Evolutionary conservation across 2,329 filamentous ascomycete genomes (phyloP), one percentile per base, ranked within the genome.

Genomic region (Leptosphaerulina australis): DNA sequence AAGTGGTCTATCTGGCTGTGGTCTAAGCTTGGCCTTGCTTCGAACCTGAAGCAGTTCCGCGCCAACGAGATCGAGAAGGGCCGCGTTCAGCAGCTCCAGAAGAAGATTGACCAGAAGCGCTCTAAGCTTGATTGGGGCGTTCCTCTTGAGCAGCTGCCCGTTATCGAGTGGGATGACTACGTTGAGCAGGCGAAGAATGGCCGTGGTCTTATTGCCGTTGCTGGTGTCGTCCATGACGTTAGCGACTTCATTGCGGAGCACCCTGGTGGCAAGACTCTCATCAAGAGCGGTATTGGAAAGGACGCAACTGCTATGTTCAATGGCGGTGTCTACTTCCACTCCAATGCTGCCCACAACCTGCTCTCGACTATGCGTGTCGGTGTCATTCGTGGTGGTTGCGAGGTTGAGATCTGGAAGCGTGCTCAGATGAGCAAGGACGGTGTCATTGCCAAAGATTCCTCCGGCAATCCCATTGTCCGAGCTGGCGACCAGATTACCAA

Each of bases 401-500:
- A 75, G 55, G 73, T 76, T 34, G 73, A 76, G 63, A 75, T 76
- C 60, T 76, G 73, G 73, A 75, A 75, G 70, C 73, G 73, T 38
- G 70, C 71, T 33, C 71, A 74, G 55, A 62, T 63, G 51, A 73
- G 73, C 80, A 92, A 93, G 80, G 89, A 92, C 64, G 82, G 89
- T 50, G 84, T 86, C 50, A 86, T 88, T 60, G 83, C 90, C 72
- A 91, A 90, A 72, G 92, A 96, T 71, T 88, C 86, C 12, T 80
- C 84, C 44, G 92, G 91, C 40, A 83, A 90, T 73, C 86, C 88
- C 58, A 91, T 97, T 63, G 84, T 95, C 67, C 88, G 92, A 58
- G 91, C 92, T 59, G 91, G 91, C 44, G 81, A 85, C 65, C 92
- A 97, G 77, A 83, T 90, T 52, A 97, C 92, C 62, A 91, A 90